Conservation (phyloP, 108 stramenopile genomes). For the Aurantiochytrium sp. region DNA sequence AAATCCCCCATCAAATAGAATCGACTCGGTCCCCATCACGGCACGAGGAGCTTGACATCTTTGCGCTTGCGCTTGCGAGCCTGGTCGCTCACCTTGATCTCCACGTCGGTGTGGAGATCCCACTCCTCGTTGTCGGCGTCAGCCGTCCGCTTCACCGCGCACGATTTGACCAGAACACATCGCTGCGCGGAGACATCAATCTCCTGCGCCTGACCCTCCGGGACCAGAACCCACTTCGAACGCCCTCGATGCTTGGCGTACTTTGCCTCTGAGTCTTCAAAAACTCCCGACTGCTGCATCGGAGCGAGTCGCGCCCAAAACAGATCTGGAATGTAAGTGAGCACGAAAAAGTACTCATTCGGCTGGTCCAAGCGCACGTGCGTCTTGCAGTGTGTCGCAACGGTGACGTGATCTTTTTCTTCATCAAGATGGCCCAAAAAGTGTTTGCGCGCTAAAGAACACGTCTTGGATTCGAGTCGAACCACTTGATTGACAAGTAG, state of each 20-base stretch:
- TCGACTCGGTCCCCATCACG: too few relatives aligned
- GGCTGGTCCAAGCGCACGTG: neutral
- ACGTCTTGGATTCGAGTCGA: neutral
- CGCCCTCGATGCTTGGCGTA: neutral
- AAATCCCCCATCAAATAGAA: too few relatives aligned
- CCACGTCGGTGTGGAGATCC: neutral
- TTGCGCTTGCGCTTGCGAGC: neutral
- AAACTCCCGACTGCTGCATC: neutral
- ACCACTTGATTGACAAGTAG: neutral
- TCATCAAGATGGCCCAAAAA: neutral
- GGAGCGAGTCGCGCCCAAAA: neutral
- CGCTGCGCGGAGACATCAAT: neutral
- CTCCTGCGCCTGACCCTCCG: neutral
- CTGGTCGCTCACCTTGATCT: neutral
- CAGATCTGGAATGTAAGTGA: constrained; percentile 14
- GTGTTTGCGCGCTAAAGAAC: neutral
- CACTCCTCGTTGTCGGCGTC: constrained; percentile 17
- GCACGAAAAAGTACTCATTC: neutral
- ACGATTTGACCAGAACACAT: neutral
- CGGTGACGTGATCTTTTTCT: neutral
- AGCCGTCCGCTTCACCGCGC: neutral
- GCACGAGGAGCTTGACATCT: neutral
- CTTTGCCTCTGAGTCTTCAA: neutral
- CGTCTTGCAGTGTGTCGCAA: neutral
- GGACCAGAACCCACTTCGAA: neutral